Base-by-base conservation (phyloP, 148 eudicot species). In the Diospyros kaki region DNA sequence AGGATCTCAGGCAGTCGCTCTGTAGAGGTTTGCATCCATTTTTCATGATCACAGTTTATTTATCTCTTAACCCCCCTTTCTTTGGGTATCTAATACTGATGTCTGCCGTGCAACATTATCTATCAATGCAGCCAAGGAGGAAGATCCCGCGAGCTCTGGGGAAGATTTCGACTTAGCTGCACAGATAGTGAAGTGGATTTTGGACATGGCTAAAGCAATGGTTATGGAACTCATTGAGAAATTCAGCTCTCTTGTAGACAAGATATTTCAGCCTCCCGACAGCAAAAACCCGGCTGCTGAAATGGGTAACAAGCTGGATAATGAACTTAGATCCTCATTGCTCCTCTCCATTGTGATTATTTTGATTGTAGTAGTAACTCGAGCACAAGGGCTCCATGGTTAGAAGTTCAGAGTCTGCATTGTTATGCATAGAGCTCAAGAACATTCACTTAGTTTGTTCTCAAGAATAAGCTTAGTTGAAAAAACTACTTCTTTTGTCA, bases 311-410 rank as follows among this genome's bases (percentile, higher is more conserved):
- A 68, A 55, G 7, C 59, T 90, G 65, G 84, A 83, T 61, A 87
- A 79, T 55, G 73, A 80, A 40, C 65, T 88, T 17, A 56, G 78
- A 28, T 77, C 88, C 2, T 83, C 89, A 1, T 64, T 89, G 53
- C 83, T 89, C 13, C 82, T 89, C 42, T 82, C 89, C 1, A 68
- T 79, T 40, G 41, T 87, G 44, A 79, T 85, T 63, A 76, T 86
- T 58, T 51, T 87, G 81, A 81, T 89, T 38, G 91, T 86, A 67
- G 75, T 87, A 5, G 82, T 83, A 41, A 86, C 84, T 43, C 82
- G 89, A 12, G 82, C 79, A 11, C 52, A 74, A 46, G 74, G 75
- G 38, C 28, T 28, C 28, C 28, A 28, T 28, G 28, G 28, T 28
- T 28, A 28, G 28, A 28, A 28, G 28, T 28, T 28, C 28, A 28